Evolutionary conservation across 2,329 filamentous ascomycete species (phyloP).

Genomic region (Clonostachys solani): DNA sequence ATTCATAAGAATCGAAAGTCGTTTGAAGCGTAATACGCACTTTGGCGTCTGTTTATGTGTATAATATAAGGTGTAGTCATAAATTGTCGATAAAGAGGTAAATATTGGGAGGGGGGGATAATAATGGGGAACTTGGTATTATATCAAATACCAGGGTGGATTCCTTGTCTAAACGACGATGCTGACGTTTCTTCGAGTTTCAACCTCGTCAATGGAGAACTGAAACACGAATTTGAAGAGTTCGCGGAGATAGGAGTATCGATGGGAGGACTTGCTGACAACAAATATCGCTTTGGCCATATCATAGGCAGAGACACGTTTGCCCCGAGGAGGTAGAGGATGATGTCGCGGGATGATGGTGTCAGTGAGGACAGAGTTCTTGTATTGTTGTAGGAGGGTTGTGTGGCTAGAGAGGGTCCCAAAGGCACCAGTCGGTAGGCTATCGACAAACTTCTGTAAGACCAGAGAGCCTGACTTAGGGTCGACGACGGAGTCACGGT

Average conservation of each 20-base stretch:
- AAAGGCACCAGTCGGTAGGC: conserved; percentile 73
- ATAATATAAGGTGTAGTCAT: background rate
- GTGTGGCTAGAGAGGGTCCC: conserved; percentile 68
- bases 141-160: background rate
- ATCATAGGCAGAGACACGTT: conserved; percentile 64
- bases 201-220: conserved; percentile 75
- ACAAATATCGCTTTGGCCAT: conserved; percentile 74
- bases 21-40: background rate
- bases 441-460: conserved; percentile 72
- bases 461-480: conserved; percentile 42
- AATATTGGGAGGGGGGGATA: background rate
- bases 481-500: conserved; percentile 47
- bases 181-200: conserved; percentile 59
- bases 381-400: conserved; percentile 72
- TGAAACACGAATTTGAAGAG: conserved; percentile 83
- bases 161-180: conserved; percentile 43
- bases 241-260: conserved; percentile 78
- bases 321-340: conserved; percentile 45
- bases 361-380: conserved; percentile 73
- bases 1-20: background rate
- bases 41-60: background rate
- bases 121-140: background rate
- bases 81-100: background rate
- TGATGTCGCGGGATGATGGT: conserved; percentile 43
- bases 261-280: conserved; percentile 62